Conservation (phyloP, 805 yeast genomes). For the Lachancea cidri region DNA sequence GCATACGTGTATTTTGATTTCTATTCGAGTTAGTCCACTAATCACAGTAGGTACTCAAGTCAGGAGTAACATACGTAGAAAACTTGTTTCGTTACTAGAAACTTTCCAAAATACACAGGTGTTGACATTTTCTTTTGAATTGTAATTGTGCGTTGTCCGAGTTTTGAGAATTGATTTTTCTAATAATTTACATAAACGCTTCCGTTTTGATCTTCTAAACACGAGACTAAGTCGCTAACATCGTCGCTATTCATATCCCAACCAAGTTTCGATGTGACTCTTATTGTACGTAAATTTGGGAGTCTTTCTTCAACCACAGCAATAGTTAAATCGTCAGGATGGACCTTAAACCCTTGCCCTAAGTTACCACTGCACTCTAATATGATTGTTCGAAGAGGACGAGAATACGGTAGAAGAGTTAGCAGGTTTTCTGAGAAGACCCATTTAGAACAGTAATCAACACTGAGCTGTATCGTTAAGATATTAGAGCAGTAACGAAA, state of each 20-base stretch:
- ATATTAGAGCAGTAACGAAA: constrained; percentile 76
- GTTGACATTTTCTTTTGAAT: constrained; percentile 7
- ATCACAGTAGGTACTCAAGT: neutral
- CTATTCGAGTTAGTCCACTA: constrained; percentile 27
- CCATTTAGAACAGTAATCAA: constrained; percentile 64
- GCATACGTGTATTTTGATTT: constrained; percentile 68
- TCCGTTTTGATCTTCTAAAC: constrained; percentile 70
- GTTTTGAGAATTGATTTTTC: neutral
- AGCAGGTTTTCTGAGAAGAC: constrained; percentile 45
- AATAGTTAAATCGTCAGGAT: constrained; percentile 83
- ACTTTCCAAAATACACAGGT: constrained; percentile 29
- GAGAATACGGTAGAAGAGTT: constrained; percentile 24
- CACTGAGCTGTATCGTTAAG: constrained; percentile 56
- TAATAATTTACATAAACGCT: constrained; percentile 55
- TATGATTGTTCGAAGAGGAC: constrained; percentile 50
- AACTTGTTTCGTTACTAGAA: constrained; percentile 33
- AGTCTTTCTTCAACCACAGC: constrained; percentile 76
- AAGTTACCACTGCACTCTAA: constrained; percentile 82
- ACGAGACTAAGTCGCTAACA: constrained; percentile 58
- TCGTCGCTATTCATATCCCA: constrained; percentile 71
- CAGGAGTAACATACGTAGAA: constrained; percentile 24
- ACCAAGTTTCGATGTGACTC: constrained; percentile 72
- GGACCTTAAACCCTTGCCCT: constrained; percentile 77
- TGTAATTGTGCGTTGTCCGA: neutral
- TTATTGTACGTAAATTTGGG: constrained; percentile 58